Base-by-base conservation (phyloP, 345 rosid genomes). In the Eucalyptus paniculata region DNA sequence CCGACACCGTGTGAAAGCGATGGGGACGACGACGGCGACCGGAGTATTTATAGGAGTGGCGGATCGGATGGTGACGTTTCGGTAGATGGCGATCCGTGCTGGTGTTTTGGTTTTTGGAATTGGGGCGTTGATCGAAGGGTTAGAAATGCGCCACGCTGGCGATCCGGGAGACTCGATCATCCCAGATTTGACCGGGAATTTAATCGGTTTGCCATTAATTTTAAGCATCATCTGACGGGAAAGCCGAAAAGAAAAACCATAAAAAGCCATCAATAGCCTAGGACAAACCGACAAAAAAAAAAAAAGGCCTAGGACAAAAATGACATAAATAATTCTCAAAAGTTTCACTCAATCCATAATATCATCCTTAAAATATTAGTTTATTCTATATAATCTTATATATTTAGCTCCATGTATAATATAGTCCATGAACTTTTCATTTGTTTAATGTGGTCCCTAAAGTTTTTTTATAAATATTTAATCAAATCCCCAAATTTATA, bases 61-160 rank as follows among this genome's bases (percentile, higher is more conserved):
- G 5, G 47, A 72, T 34, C 14, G 11, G 82, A 34, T 34, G 82
- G 82, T 2, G 82, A 72, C 44, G 44, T 34, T 72, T 18, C 44
- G 82, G 40, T 6, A 40, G 42, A 24, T 91, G 91, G 92, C 91
- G 10, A 90, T 91, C 92, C 90, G 72, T 1, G 83, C 15, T 21
- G 16, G 12, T 8, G 13, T 8, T 14, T 49, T 4, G 13, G 15
- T 9, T 81, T 23, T 17, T 2, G 53, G 34, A 37, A 32, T 51
- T n/a, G 77, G 77, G 21, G 77, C 18, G 12, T 40, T 12, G 47
- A 42, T 40, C 47, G 47, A 77, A 40, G 47, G 85, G 28, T 67
- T 18, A 26, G 3, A 50, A 28, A 62, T 12, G 40, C 56, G 90
- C 42, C 92, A 90, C 34, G 92, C 30, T 93, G 94, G 92, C 90